phyloP scores from a whole-genome alignment of 2,329 filamentous ascomycete species.

The Calonectria pteridis region DNA sequence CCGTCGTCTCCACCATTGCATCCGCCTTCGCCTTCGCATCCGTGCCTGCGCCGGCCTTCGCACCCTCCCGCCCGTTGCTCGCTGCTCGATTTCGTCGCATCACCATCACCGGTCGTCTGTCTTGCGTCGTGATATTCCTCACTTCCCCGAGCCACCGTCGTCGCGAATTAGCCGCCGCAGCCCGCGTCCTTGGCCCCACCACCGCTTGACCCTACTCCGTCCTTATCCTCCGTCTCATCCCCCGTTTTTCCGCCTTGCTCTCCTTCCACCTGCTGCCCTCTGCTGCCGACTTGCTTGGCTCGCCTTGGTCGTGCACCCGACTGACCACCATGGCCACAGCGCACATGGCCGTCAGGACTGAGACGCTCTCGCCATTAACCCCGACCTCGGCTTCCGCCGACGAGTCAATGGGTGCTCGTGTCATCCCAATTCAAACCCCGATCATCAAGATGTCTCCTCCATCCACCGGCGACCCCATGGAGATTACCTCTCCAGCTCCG shows the following conservation, averaged over 20 bases:
- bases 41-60: conserved; percentile 28
- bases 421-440: conserved; percentile 69
- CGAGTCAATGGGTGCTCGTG: conserved; percentile 64
- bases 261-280: conserved; percentile 25
- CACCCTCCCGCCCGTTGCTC: conserved; percentile 8
- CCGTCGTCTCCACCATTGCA: conserved; percentile 27
- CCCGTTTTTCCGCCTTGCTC: conserved; percentile 34
- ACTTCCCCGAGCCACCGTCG: conserved; percentile 31
- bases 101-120: conserved; percentile 28
- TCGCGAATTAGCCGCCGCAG: conserved; percentile 41
- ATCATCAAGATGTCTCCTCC: conserved; percentile 71
- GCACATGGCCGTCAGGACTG: conserved; percentile 67
- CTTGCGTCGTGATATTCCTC: conserved; percentile 28
- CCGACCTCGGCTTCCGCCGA: conserved; percentile 54
- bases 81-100: conserved; percentile 20
- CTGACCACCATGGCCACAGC: conserved; percentile 52
- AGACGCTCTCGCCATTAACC: conserved; percentile 61
- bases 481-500: conserved; percentile 67
- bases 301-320: conserved; percentile 34
- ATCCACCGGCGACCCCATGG: conserved; percentile 71
- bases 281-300: conserved; percentile 25
- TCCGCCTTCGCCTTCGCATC: conserved; percentile 37
- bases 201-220: conserved; percentile 33
- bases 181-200: conserved; percentile 29
- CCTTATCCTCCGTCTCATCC: conserved; percentile 30